A percentile compares a stretch with the other conserved stretches of the same genome.
Evolutionary conservation across 1,284 basidiomycete species (phyloP).

Genomic region (Moesziomyces sp.): DNA sequence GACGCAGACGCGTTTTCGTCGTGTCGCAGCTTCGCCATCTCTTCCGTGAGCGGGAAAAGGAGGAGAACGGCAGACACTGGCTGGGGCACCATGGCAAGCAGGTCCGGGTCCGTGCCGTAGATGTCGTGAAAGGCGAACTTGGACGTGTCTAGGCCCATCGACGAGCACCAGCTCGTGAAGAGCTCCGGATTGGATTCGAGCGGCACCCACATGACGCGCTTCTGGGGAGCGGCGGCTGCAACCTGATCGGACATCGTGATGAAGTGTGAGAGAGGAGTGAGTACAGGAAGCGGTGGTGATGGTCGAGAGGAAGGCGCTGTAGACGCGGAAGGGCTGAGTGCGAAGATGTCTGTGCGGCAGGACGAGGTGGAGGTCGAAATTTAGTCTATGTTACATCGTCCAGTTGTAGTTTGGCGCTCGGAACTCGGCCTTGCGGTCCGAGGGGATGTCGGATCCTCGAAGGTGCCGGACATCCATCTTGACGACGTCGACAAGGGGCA

Average conservation of each 20-base stretch:
- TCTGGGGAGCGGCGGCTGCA: conserved; percentile 1
- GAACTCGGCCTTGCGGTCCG: conserved; percentile 1
- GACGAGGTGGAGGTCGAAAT: background rate
- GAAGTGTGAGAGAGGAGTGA: background rate
- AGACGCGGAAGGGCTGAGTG: background rate
- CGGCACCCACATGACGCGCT: conserved; percentile 62
- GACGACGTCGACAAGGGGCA: background rate
- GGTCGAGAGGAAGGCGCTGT: background rate
- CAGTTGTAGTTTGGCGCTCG: background rate
- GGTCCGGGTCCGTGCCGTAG: conserved; percentile 70
- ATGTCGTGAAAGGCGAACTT: conserved; percentile 71
- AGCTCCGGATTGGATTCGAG: conserved; percentile 67
- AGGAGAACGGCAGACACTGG: conserved; percentile 71
- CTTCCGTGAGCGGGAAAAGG: conserved; percentile 70
- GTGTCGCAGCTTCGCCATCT: conserved; percentile 39
- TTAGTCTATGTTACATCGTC: background rate
- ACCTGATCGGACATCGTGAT: background rate
- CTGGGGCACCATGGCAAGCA: conserved; percentile 70
- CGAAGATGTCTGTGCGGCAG: background rate
- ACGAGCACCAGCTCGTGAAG: conserved; percentile 58
- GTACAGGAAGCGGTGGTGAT: background rate
- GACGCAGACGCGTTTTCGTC: conserved; percentile 40
- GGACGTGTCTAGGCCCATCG: conserved; percentile 60
- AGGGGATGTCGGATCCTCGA: background rate
- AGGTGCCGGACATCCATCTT: background rate